Percentiles rank a stretch among this genome's conserved stretches.
These are phyloP conservation scores for Coccinonectria pachysandricola DNA, from an alignment of 2,329 filamentous ascomycete species.

Conservation along the genomic window DNA sequence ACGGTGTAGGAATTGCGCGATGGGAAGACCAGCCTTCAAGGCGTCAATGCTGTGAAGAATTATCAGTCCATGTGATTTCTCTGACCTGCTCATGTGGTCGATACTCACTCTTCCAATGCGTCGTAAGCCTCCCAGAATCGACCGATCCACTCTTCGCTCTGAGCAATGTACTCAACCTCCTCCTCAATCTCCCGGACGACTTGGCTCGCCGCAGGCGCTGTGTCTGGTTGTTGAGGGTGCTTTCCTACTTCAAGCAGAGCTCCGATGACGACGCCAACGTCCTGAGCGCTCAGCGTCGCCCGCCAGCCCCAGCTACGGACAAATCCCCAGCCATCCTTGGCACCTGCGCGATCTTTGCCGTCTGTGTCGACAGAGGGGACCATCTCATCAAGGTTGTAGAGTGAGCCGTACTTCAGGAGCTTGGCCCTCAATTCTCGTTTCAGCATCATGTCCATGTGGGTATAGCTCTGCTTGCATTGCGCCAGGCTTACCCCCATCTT, in stretches of 20 bases:
- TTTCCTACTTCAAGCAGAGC: constrained; percentile 88
- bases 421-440: constrained; percentile 80
- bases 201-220: constrained; percentile 21
- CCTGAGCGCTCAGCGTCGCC: constrained; percentile 83
- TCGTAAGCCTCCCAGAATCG: constrained; percentile 66
- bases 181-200: constrained; percentile 31
- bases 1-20: constrained; percentile 79
- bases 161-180: constrained; percentile 38
- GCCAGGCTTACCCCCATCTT: constrained; percentile 96
- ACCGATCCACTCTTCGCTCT: constrained; percentile 53
- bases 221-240: constrained; percentile 28
- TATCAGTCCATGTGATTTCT: constrained; percentile 3
- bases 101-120: constrained; percentile 56
- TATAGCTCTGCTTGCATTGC: constrained; percentile 91
- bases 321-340: constrained; percentile 92
- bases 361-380: constrained; percentile 70
- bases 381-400: constrained; percentile 90
- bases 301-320: constrained; percentile 97
- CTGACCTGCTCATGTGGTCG: no score
- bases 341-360: constrained; percentile 56
- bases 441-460: constrained; percentile 96
- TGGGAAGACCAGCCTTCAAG: constrained; percentile 65
- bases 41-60: constrained; percentile 52
- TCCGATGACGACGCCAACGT: constrained; percentile 86
- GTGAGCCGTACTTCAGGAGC: constrained; percentile 79